phyloP scores from a whole-genome alignment of 805 yeast genomes.

The Candida golubevii region DNA sequence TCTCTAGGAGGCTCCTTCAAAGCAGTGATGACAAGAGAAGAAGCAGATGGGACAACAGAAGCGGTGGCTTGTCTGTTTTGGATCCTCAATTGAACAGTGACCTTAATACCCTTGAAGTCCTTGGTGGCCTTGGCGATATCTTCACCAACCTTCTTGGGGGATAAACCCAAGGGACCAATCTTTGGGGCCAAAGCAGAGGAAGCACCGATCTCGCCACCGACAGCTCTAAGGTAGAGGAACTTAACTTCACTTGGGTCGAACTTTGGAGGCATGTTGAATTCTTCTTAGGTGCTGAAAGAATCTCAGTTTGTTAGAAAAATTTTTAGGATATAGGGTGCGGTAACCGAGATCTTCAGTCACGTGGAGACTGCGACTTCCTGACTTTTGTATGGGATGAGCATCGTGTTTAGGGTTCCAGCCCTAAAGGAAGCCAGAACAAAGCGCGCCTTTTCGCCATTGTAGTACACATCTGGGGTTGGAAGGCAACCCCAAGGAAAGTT shows the following conservation, averaged over 20 bases:
- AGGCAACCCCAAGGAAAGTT: too few species aligned
- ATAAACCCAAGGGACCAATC: constrained; percentile 99
- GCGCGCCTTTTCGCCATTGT: background rate
- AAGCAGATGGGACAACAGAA: constrained; percentile 99
- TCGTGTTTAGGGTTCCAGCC: constrained; percentile 19
- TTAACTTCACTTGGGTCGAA: constrained; percentile 98
- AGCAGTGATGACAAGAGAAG: constrained; percentile 97
- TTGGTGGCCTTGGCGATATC: constrained; percentile 99
- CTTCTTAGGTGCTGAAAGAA: constrained; percentile 14
- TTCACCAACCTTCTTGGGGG: constrained; percentile 99
- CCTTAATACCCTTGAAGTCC: constrained; percentile 98
- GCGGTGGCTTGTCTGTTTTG: constrained; percentile 99
- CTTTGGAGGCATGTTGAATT: constrained; percentile 83
- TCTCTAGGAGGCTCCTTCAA: constrained; percentile 99
- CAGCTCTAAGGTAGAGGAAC: constrained; percentile 98
- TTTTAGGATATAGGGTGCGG: constrained; percentile 13
- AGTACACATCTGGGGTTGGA: too few species aligned
- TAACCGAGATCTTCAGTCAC: constrained; percentile 10
- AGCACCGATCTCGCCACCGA: constrained; percentile 99
- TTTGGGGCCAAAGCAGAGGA: constrained; percentile 99
- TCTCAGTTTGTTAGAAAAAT: constrained; percentile 11
- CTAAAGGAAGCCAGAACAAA: constrained; percentile 17
- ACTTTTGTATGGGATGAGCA: background rate
- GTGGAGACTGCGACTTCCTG: constrained; percentile 4
- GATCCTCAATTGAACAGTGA: constrained; percentile 96